phyloP scores from a whole-genome alignment of 129 eudicot species.

The Saussurea involucrata region DNA sequence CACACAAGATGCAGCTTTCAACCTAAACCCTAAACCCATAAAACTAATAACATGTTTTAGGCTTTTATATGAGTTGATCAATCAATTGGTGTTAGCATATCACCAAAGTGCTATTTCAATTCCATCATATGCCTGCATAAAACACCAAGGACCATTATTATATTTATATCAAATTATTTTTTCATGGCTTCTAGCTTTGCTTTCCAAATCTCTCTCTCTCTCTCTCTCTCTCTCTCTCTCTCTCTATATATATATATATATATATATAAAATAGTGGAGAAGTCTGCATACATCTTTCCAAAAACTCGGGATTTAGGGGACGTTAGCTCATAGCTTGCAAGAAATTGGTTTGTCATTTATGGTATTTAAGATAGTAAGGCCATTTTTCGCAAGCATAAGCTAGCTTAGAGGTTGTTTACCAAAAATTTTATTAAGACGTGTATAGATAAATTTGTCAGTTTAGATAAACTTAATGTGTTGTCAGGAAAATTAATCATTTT shows the following conservation, averaged over 20 bases:
- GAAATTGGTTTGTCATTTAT: no score
- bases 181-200: not conserved
- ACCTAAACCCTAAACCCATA: no score
- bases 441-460: no score
- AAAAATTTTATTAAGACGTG: no score
- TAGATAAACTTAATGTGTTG: no score
- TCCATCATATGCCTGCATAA: conserved; percentile 22
- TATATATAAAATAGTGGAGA: not conserved
- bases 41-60: not conserved
- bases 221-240: no score
- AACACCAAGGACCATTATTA: not conserved
- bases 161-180: not conserved
- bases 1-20: conserved; percentile 4
- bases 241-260: no score
- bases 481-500: no score
- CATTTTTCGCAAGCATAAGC: not conserved
- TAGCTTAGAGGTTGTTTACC: no score
- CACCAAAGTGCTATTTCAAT: not conserved
- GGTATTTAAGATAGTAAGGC: not conserved
- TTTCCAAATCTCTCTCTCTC: no score
- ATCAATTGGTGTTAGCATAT: not conserved
- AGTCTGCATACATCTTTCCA: not conserved
- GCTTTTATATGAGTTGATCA: not conserved
- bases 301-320: not conserved
- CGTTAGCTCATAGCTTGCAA: not conserved